Evolutionary conservation across 495 filamentous ascomycete genomes (phyloP).

Genomic region (Hyaloscypha bicolor): DNA sequence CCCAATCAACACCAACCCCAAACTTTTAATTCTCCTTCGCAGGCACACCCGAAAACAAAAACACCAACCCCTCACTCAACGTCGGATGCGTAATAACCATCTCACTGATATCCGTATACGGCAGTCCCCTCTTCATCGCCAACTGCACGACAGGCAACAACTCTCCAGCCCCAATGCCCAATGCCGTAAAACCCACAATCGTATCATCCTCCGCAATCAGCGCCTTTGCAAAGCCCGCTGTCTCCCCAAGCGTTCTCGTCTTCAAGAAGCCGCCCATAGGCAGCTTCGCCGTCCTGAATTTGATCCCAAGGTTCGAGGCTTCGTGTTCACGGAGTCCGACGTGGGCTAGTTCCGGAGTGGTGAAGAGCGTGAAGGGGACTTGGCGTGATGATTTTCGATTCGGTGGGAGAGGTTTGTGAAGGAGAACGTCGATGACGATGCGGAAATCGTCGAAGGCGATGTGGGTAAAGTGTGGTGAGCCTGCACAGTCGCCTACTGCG

Average conservation of each 20-base stretch:
- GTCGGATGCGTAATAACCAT: slow-evolving; percentile 23
- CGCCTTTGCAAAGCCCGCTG: background rate
- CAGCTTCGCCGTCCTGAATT: background rate
- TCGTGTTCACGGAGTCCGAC: background rate
- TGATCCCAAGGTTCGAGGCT: background rate
- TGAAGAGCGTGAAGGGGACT: slow-evolving; percentile 6
- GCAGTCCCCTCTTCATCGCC: slow-evolving; percentile 18
- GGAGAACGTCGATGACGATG: background rate
- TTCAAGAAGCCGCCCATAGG: background rate
- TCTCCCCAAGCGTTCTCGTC: background rate
- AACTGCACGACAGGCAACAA: slow-evolving; percentile 21
- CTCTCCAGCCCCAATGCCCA: slow-evolving; percentile 18
- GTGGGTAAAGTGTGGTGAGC: background rate
- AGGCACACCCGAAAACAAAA: slow-evolving; percentile 14
- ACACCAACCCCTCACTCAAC: slow-evolving; percentile 18
- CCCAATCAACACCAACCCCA: too few relatives aligned
- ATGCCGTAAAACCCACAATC: slow-evolving; percentile 23
- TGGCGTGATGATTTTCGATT: background rate
- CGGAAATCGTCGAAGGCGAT: slow-evolving; percentile 2
- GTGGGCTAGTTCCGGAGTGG: background rate
- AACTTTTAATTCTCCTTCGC: background rate
- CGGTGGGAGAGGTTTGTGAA: background rate
- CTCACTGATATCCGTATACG: slow-evolving; percentile 22
- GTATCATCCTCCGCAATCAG: slow-evolving; percentile 9
- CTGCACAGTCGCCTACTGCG: slow-evolving; percentile 1